These are phyloP conservation scores for Aspergillus calidoustus DNA, from an alignment of 2,329 filamentous ascomycete genomes.

Conservation along the genomic window DNA sequence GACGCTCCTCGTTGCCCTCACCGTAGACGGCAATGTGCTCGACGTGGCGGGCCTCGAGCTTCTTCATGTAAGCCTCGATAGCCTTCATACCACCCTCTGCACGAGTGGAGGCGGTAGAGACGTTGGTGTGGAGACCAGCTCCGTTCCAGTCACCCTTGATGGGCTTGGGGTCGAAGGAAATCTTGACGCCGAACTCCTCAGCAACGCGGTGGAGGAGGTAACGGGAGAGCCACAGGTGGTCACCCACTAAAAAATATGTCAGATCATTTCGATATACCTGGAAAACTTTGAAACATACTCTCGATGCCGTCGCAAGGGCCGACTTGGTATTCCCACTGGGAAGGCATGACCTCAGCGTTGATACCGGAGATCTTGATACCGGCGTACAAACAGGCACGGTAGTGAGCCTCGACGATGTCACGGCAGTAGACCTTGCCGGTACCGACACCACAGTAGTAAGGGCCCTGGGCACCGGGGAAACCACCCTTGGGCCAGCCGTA, in stretches of 20 bases:
- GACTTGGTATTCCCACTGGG: slow-evolving; percentile 98
- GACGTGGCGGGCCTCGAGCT: slow-evolving; percentile 74
- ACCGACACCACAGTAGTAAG: slow-evolving; percentile 98
- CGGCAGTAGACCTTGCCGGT: slow-evolving; percentile 96
- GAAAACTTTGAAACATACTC: slow-evolving; percentile 58
- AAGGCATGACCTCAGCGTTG: slow-evolving; percentile 98
- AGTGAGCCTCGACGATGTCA: slow-evolving; percentile 95
- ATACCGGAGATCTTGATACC: slow-evolving; percentile 95
- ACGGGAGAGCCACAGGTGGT: slow-evolving; percentile 92
- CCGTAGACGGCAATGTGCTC: slow-evolving; percentile 94
- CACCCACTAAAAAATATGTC: slow-evolving; percentile 68
- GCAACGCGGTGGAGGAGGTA: slow-evolving; percentile 89
- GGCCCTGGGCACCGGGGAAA: slow-evolving; percentile 89
- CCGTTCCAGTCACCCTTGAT: slow-evolving; percentile 97
- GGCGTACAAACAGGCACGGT: slow-evolving; percentile 86
- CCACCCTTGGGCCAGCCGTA: slow-evolving; percentile 90
- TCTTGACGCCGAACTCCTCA: slow-evolving; percentile 95
- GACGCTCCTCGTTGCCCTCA: slow-evolving; percentile 91
- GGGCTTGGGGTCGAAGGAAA: slow-evolving; percentile 94
- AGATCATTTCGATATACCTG: slow-evolving; percentile 1
- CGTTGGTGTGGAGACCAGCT: slow-evolving; percentile 91
- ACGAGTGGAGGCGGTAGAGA: slow-evolving; percentile 88
- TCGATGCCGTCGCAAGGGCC: slow-evolving; percentile 86
- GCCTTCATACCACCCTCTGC: slow-evolving; percentile 91
- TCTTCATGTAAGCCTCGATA: slow-evolving; percentile 86